These are phyloP conservation scores for Casuarina equisetifolia DNA, from an alignment of 306 rosid genomes.

Conservation along the genomic window DNA sequence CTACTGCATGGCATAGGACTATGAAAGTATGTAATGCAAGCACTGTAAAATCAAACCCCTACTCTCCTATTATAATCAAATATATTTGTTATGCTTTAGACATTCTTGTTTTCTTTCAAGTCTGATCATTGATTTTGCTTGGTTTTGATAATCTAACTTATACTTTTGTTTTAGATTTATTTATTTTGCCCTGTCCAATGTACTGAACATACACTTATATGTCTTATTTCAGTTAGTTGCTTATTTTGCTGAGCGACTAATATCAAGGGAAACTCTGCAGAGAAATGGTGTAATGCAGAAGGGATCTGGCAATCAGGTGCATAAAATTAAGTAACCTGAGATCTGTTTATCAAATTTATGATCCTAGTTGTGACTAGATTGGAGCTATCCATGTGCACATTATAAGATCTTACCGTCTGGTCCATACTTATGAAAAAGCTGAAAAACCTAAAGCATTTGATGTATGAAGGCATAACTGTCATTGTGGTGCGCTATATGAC, in stretches of 20 bases:
- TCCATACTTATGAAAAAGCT: slow-evolving; percentile 4
- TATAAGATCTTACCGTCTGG: not conserved
- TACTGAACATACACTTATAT: slow-evolving; percentile 27
- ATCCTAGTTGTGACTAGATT: slow-evolving; percentile 21
- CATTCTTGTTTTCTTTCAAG: slow-evolving; percentile 11
- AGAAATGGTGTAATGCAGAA: slow-evolving; percentile 84
- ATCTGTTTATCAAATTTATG: slow-evolving; percentile 1
- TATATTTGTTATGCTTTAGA: not conserved
- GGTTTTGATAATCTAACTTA: not conserved
- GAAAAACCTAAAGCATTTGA: not conserved
- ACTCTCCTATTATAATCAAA: not conserved
- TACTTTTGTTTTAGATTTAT: slow-evolving; percentile 12
- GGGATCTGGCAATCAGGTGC: slow-evolving; percentile 63
- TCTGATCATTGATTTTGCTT: slow-evolving; percentile 5
- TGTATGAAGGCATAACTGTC: not conserved
- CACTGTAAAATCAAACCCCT: not conserved
- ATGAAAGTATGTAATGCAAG: not conserved
- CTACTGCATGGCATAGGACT: not conserved
- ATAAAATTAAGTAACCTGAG: not conserved
- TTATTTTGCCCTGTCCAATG: slow-evolving; percentile 14
- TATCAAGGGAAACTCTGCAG: slow-evolving; percentile 59
- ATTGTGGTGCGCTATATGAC: not conserved
- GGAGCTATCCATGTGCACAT: slow-evolving; percentile 12
- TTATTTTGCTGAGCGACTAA: slow-evolving; percentile 73
- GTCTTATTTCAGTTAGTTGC: slow-evolving; percentile 61